Evolutionary conservation across 2,329 filamentous ascomycete genomes (phyloP).

Genomic region (Penicillium sp.): DNA sequence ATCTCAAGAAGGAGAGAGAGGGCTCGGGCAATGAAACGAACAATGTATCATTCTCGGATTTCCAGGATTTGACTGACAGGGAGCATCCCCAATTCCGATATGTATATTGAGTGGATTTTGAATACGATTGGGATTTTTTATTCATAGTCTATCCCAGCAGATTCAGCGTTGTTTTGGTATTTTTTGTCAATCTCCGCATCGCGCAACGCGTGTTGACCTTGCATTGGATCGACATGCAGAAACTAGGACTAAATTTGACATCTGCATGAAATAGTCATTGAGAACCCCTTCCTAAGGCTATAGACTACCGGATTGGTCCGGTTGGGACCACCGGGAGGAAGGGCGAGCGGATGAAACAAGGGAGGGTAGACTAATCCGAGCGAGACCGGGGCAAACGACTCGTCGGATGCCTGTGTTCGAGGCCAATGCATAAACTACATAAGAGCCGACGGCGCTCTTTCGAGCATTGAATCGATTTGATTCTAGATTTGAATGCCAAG

Average conservation of each 20-base stretch:
- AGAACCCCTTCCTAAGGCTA: background rate
- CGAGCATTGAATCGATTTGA: background rate
- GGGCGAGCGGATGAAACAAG: conserved; percentile 20
- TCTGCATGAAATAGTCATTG: background rate
- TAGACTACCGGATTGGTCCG: background rate
- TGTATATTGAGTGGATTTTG: background rate
- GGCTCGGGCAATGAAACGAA: background rate
- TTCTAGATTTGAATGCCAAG: background rate
- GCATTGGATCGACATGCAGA: background rate
- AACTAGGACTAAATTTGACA: background rate
- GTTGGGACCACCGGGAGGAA: background rate
- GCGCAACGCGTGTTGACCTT: background rate
- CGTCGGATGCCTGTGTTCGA: background rate
- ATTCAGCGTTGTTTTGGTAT: background rate
- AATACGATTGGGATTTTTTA: background rate
- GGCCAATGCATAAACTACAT: background rate
- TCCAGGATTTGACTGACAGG: background rate
- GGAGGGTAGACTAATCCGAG: conserved; percentile 18
- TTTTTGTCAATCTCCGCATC: background rate
- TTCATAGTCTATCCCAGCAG: background rate
- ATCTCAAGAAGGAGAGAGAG: background rate
- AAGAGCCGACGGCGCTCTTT: background rate
- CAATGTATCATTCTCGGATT: background rate
- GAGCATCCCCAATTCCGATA: background rate
- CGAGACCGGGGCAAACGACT: conserved; percentile 16